Conservation (phyloP, 1,284 basidiomycete species). For the Ceratorhiza oryzae-sativae region DNA sequence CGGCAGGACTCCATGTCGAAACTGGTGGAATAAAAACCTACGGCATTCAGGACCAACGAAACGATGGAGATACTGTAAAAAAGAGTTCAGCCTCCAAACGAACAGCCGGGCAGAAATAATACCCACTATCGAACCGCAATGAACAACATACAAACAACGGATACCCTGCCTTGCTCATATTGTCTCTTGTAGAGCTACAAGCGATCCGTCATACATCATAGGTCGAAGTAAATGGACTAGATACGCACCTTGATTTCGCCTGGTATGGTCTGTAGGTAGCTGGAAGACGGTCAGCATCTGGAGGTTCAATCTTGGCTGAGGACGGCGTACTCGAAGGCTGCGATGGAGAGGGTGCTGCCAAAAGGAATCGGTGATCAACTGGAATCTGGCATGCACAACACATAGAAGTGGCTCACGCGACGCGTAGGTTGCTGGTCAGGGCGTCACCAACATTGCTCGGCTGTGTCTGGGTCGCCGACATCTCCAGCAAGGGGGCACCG, state of each 20-base stretch:
- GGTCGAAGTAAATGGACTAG: not conserved
- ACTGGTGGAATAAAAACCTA: conserved; percentile 23
- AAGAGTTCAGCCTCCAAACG: not conserved
- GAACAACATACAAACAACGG: conserved; percentile 25
- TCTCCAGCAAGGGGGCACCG: conserved; percentile 1
- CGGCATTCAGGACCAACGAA: conserved; percentile 19
- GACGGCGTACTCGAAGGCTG: conserved; percentile 13
- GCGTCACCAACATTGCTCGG: conserved; percentile 11
- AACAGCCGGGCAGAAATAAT: not conserved
- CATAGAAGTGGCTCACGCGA: conserved; percentile 14
- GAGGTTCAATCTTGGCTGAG: not conserved
- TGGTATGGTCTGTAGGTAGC: conserved; percentile 28
- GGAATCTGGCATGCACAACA: not conserved
- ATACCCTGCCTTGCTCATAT: conserved; percentile 11
- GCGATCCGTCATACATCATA: not conserved
- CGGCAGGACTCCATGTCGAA: conserved; percentile 13
- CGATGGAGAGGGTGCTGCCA: conserved; percentile 24
- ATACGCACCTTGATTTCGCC: conserved; percentile 29
- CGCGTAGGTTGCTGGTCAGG: conserved; percentile 16
- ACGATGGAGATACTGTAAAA: conserved; percentile 11
- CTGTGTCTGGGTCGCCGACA: not conserved
- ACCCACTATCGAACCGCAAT: conserved; percentile 26
- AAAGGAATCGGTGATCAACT: not conserved
- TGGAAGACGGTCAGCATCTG: not conserved
- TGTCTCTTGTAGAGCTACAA: conserved; percentile 19